Base-by-base conservation (phyloP, 306 rosid species). In the Myrica gale region DNA sequence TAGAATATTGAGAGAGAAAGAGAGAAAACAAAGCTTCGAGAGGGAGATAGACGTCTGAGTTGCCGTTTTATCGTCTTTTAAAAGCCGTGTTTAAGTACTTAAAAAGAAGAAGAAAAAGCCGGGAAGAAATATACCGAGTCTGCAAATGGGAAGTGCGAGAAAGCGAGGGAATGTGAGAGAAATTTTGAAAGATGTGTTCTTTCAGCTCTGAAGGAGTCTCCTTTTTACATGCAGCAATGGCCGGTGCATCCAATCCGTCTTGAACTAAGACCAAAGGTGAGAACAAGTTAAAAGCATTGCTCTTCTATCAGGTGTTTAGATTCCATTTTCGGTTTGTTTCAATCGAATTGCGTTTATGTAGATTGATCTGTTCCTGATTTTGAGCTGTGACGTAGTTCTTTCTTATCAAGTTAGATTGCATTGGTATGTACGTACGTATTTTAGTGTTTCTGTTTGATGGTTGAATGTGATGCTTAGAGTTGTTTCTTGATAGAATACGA, bases 271-370 rank as follows among this genome's bases (percentile, higher is more conserved):
- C 7, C 50, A 41, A 15, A 65, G 21, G 15, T 65, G 50, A 42
- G 70, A 37, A 62, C 46, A 6, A 42, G 50, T 0, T 9, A 42
- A 7, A 41, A 17, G 32, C 70, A 65, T 65, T 65, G 48, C 70
- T 65, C 21, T 73, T 37, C 73, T 13, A 68, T 68, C 69, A 69
- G 82, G 85, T 78, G 73, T 44, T 44, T 70, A 63, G 71, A 13
- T 71, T 65, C 47, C 19, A 19, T 57, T 58, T 58, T 57, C 12
- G 9, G 45, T 63, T 65, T 39, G 19, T 65, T 65, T 42, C 21
- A n/a, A 41, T 41, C 70, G 7, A 4, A 41, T 41, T 17, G 23
- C 8, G 19, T 65, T 42, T 65, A 13, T 42, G 21, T 0, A 8
- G 50, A 17, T 42, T 41, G 41, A n/a, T 65, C 23, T 42, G 41